Conservation (phyloP, 345 rosid species). For the Dipteronia sinensis region DNA sequence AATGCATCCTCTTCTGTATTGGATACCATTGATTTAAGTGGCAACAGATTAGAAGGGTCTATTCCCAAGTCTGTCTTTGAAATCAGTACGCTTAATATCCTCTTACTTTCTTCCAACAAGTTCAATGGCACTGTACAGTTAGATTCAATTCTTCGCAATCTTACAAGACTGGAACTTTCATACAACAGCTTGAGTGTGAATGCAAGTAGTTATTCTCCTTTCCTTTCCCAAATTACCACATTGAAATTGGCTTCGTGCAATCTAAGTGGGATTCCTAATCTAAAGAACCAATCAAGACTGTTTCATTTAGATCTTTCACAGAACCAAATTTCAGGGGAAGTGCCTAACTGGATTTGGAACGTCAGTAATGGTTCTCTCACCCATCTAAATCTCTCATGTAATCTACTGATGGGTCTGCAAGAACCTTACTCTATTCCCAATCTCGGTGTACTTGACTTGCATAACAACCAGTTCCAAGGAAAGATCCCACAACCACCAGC, state of each 20-base stretch:
- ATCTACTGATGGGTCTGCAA: conserved; percentile 13
- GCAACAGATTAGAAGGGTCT: conserved; percentile 41
- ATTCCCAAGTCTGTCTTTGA: conserved; percentile 19
- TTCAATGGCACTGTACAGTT: conserved; percentile 39
- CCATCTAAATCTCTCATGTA: conserved; percentile 20
- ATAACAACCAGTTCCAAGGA: conserved; percentile 34
- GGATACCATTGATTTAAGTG: conserved; percentile 42
- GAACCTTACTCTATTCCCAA: not conserved
- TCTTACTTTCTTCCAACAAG: conserved; percentile 48
- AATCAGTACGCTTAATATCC: conserved; percentile 27
- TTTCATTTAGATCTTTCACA: conserved; percentile 37
- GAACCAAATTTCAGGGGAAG: conserved; percentile 37
- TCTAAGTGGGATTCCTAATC: conserved; percentile 30
- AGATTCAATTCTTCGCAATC: conserved; percentile 31
- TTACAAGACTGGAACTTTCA: conserved; percentile 44
- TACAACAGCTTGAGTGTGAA: conserved; percentile 33
- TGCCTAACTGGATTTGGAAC: conserved; percentile 54
- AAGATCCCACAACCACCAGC: conserved; percentile 18
- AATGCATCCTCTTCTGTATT: not conserved
- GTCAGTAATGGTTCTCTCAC: not conserved
- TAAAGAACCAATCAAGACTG: conserved; percentile 29
- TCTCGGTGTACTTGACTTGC: conserved; percentile 26
- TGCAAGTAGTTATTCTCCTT: not conserved
- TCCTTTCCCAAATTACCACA: conserved; percentile 20
- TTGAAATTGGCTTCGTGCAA: conserved; percentile 53